Percentiles rank a stretch among this genome's conserved stretches.
phyloP scores from a whole-genome alignment of 2,329 filamentous ascomycete species.

The Aspergillus tamarii region DNA sequence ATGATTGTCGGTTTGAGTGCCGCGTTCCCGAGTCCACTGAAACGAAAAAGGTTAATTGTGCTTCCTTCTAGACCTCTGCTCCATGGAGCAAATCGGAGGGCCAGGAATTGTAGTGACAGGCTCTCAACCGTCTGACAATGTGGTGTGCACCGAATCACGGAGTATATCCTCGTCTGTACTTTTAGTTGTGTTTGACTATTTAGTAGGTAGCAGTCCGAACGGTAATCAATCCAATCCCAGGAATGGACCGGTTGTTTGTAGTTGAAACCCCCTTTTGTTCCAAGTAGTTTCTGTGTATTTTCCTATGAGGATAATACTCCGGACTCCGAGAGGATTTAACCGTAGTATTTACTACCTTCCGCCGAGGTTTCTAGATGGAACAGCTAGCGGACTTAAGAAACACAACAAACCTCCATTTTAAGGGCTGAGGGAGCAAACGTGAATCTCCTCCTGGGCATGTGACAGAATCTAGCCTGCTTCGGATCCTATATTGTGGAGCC shows the following conservation, averaged over 20 bases:
- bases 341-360: neutral
- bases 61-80: neutral
- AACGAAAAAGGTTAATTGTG: neutral
- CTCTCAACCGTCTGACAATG: slow-evolving; percentile 2
- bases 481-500: slow-evolving; percentile 2
- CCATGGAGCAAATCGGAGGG: slow-evolving; percentile 16
- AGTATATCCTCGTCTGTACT: neutral
- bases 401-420: neutral
- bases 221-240: neutral
- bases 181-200: neutral
- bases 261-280: neutral
- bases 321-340: slow-evolving; percentile 5
- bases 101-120: slow-evolving; percentile 6
- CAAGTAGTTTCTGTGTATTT: neutral
- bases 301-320: slow-evolving; percentile 8
- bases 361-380: slow-evolving; percentile 1
- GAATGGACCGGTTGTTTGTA: neutral
- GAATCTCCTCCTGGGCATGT: slow-evolving; percentile 10
- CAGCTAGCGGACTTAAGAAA: neutral
- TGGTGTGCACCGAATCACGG: slow-evolving; percentile 1
- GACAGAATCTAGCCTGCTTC: slow-evolving; percentile 12
- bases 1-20: slow-evolving; percentile 6
- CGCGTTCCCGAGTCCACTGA: neutral
- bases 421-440: neutral
- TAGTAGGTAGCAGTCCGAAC: neutral